A percentile compares a stretch with the other conserved stretches of the same genome.
Evolutionary conservation across 805 yeast genomes (phyloP).

Genomic region (Yamadazyma tumulicola): DNA sequence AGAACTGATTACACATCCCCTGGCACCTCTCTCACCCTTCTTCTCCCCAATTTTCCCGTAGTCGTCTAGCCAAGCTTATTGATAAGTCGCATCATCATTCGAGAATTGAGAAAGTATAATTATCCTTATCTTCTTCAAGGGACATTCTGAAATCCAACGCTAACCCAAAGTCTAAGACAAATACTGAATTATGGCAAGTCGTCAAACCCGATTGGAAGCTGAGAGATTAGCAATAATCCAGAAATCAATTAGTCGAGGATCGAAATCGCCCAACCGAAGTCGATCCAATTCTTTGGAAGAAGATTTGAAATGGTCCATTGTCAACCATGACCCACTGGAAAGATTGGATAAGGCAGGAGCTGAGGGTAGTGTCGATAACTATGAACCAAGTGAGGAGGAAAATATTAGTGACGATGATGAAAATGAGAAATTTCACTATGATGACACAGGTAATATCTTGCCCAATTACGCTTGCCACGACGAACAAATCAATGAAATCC

Average conservation of each 20-base stretch:
- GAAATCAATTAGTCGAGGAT: conserved; percentile 37
- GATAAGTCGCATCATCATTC: too few species aligned
- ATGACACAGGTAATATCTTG: conserved; percentile 56
- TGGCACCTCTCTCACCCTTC: too few species aligned
- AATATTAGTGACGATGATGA: conserved; percentile 58
- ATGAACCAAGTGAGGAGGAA: conserved; percentile 54
- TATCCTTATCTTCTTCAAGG: too few species aligned
- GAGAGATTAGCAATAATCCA: conserved; percentile 40
- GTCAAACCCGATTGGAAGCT: conserved; percentile 38
- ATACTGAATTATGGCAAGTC: conserved; percentile 32
- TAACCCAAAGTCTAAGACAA: too few species aligned
- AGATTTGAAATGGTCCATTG: conserved; percentile 59
- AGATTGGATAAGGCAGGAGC: conserved; percentile 49
- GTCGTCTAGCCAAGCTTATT: too few species aligned
- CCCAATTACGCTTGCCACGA: conserved; percentile 53
- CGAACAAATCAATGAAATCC: conserved; percentile 38
- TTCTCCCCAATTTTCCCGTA: too few species aligned
- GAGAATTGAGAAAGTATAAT: too few species aligned
- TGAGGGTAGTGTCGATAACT: conserved; percentile 46
- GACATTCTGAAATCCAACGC: too few species aligned
- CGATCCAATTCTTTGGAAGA: conserved; percentile 38
- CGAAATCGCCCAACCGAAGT: conserved; percentile 30
- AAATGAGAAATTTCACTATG: conserved; percentile 54
- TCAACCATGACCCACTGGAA: conserved; percentile 73
- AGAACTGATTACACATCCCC: too few species aligned